phyloP scores from a whole-genome alignment of 1,284 basidiomycete species.

The Singerocomus inundabilis region DNA sequence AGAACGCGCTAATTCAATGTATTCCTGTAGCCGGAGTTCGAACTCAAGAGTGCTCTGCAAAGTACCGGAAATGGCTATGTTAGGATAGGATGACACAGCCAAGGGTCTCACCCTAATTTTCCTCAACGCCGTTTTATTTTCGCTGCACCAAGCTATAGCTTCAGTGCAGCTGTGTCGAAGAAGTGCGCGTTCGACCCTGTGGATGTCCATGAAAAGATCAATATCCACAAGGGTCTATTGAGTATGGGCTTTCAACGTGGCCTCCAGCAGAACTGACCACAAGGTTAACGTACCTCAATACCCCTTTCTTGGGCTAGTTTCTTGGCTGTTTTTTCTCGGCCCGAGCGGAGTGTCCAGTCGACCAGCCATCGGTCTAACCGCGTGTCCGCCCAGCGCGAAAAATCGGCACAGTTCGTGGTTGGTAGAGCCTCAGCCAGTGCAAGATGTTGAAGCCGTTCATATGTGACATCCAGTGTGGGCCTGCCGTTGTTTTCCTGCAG shows the following conservation, averaged over 20 bases:
- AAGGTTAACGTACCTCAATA: constrained; percentile 57
- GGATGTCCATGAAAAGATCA: constrained; percentile 88
- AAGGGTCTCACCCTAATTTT: constrained; percentile 75
- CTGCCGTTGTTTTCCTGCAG: constrained; percentile 63
- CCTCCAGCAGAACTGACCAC: constrained; percentile 13
- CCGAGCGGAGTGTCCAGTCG: constrained; percentile 84
- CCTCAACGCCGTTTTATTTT: constrained; percentile 89
- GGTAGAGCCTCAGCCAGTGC: constrained; percentile 57
- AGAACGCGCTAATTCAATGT: constrained; percentile 83
- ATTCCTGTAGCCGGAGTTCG: constrained; percentile 93
- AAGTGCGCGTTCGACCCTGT: constrained; percentile 81
- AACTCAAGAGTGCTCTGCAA: constrained; percentile 91
- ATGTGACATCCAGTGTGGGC: constrained; percentile 69
- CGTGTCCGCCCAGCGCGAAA: constrained; percentile 73
- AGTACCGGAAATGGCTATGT: constrained; percentile 16
- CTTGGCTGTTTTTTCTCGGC: constrained; percentile 67
- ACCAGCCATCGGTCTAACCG: constrained; percentile 89
- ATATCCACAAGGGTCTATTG: constrained; percentile 81
- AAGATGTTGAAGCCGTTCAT: constrained; percentile 71
- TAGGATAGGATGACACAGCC: constrained; percentile 7
- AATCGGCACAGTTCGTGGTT: constrained; percentile 53
- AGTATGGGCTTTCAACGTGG: constrained; percentile 24
- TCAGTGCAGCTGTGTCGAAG: constrained; percentile 75
- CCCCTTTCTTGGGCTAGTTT: constrained; percentile 66
- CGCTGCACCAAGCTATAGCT: constrained; percentile 93